phyloP scores from a whole-genome alignment of 768 basidiomycete species.

The Boletus reticuloceps region DNA sequence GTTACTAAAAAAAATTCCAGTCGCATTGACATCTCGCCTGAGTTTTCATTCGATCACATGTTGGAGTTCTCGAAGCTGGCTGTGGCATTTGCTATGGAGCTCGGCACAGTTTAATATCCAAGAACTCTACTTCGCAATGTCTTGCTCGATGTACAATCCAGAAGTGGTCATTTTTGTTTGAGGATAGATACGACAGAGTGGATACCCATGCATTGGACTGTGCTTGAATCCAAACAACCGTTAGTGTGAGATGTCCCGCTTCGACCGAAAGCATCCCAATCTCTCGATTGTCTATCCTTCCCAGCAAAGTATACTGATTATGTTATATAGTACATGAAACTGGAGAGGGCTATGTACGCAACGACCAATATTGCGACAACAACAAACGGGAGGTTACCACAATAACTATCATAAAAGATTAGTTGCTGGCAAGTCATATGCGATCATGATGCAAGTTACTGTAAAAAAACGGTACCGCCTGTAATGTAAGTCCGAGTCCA shows the following conservation, averaged over 20 bases:
- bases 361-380: neutral
- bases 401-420: neutral
- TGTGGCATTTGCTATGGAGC: slow-evolving; percentile 75
- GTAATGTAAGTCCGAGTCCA: neutral
- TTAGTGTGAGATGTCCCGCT: no score
- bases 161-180: neutral
- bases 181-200: no score
- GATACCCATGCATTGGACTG: no score
- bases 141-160: neutral
- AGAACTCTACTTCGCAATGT: neutral
- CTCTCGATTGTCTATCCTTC: neutral
- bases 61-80: slow-evolving; percentile 83
- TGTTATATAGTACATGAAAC: neutral
- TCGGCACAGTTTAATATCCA: slow-evolving; percentile 43
- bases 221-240: no score
- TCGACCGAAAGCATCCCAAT: no score
- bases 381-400: neutral
- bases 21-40: slow-evolving; percentile 79
- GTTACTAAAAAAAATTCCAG: slow-evolving; percentile 36
- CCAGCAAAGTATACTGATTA: no score
- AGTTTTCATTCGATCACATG: slow-evolving; percentile 92
- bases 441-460: neutral
- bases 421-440: neutral
- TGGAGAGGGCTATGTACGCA: neutral
- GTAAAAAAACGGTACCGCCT: neutral